Evolutionary conservation across 2,329 filamentous ascomycete species (phyloP), one percentile per base, ranked within the genome.

Genomic region (Xylariaceae sp.): DNA sequence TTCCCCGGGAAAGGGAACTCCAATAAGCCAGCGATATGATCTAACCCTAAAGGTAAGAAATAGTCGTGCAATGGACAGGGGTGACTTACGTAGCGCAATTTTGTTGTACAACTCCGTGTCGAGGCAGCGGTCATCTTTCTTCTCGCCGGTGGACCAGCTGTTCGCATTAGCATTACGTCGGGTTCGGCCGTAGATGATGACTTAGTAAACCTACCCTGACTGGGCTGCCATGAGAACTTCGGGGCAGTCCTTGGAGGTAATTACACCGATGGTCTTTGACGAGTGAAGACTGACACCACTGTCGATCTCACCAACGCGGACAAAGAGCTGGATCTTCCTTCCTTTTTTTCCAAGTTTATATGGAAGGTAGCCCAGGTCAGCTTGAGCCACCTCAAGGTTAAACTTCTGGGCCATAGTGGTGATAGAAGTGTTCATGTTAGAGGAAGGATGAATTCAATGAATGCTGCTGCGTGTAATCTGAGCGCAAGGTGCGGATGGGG

Each of bases 191-290:
- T n/a, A n/a, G n/a, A n/a, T n/a, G n/a, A n/a, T n/a, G n/a, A n/a
- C n/a, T n/a, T n/a, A n/a, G n/a, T n/a, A n/a, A n/a, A n/a, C n/a
- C n/a, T n/a, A n/a, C 1, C 58, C 58, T 14, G 50, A 55, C 20
- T 55, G 46, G 0, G 57, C 57, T 0, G 41, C 29, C 48, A 55
- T 57, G 0, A 61, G 47, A 2, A 61, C 42, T 1, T 44, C 42
- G 2, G 42, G 21, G 4, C 45, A 29, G 7, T 53, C 47, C 19
- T 49, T 54, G 0, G 44, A 25, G 0, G 43, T 54, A 3, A 61
- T 50, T 0, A 52, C 42, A 0, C 59, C 59, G 11, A 58, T 49
- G 0, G 57, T 60, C 25, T 61, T 61, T 1, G 38, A 48, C 4
- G 25, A 25, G 17, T 55, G 45, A 8, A 60, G 42, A 10, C 16